These are phyloP conservation scores for Rhizophagus clarus DNA, from an alignment of 192 early-diverging fungal genomes.

Conservation along the genomic window DNA sequence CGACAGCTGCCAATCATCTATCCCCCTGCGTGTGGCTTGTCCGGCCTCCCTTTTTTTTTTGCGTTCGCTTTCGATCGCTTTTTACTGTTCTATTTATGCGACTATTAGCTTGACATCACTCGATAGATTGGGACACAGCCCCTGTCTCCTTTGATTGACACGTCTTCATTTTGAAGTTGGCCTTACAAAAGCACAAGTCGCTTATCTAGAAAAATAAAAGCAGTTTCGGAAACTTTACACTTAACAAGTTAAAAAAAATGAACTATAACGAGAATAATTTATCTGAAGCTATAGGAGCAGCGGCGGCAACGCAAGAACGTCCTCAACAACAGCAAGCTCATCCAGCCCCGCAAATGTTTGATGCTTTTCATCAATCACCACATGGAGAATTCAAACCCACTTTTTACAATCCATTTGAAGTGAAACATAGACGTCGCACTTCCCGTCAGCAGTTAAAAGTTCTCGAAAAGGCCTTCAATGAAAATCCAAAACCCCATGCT, in stretches of 20 bases:
- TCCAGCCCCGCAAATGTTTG: constrained; percentile 33
- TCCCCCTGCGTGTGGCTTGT: constrained; percentile 19
- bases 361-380: constrained; percentile 36
- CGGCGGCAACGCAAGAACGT: not conserved
- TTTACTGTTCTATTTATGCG: constrained; percentile 18
- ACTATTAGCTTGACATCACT: constrained; percentile 8
- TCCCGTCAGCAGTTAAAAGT: constrained; percentile 71
- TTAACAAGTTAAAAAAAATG: constrained; percentile 4
- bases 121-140: constrained; percentile 16
- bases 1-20: constrained; percentile 9
- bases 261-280: constrained; percentile 19
- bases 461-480: constrained; percentile 67
- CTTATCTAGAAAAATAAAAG: constrained; percentile 8
- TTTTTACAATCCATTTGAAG: constrained; percentile 79
- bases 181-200: constrained; percentile 1
- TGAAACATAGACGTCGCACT: constrained; percentile 74
- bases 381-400: constrained; percentile 64
- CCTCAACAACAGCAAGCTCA: constrained; percentile 23
- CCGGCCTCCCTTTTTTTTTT: constrained; percentile 7
- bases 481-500: constrained; percentile 74
- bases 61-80: constrained; percentile 18
- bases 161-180: constrained; percentile 13
- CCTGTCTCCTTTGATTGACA: constrained; percentile 21
- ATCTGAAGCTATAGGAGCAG: not conserved
- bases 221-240: constrained; percentile 1